Percentiles rank a stretch among this genome's conserved stretches.
These are phyloP conservation scores for Blastobotrys elegans DNA, from an alignment of 1,139 yeast species.

Conservation along the genomic window DNA sequence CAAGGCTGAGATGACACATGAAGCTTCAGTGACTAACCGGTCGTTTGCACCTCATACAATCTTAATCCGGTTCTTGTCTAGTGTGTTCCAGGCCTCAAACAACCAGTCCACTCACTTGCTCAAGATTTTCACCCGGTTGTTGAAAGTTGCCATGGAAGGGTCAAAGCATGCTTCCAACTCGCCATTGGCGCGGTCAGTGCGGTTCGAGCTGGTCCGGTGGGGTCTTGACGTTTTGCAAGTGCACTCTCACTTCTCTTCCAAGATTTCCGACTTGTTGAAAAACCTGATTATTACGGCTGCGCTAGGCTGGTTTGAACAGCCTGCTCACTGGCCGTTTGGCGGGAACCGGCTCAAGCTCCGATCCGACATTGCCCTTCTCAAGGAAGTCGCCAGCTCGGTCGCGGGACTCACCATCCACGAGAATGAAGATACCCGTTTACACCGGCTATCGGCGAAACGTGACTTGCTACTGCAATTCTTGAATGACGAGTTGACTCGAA, in stretches of 20 bases:
- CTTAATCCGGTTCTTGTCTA: constrained; percentile 62
- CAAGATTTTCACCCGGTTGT: constrained; percentile 61
- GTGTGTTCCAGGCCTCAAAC: constrained; percentile 79
- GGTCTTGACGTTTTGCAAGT: constrained; percentile 60
- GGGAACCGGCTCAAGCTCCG: constrained; percentile 68
- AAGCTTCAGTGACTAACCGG: constrained; percentile 45
- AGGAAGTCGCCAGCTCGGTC: constrained; percentile 22
- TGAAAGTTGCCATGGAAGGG: constrained; percentile 54
- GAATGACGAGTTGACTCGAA: constrained; percentile 67
- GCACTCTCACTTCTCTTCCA: constrained; percentile 38
- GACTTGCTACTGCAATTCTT: constrained; percentile 56
- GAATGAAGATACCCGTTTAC: constrained; percentile 7
- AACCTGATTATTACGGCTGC: constrained; percentile 58
- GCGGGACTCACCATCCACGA: constrained; percentile 15
- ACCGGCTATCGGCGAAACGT: constrained; percentile 38
- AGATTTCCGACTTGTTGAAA: constrained; percentile 43
- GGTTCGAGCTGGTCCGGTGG: constrained; percentile 71
- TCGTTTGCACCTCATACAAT: constrained; percentile 69
- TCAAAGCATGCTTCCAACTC: constrained; percentile 60
- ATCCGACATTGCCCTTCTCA: constrained; percentile 59
- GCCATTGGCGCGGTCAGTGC: constrained; percentile 68
- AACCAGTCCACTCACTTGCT: constrained; percentile 69
- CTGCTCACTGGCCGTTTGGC: constrained; percentile 75
- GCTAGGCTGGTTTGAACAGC: constrained; percentile 70
- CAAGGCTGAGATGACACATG: constrained; percentile 51